These are phyloP conservation scores for Cyberlindnera petersonii DNA, from an alignment of 805 yeast species.

Conservation along the genomic window DNA sequence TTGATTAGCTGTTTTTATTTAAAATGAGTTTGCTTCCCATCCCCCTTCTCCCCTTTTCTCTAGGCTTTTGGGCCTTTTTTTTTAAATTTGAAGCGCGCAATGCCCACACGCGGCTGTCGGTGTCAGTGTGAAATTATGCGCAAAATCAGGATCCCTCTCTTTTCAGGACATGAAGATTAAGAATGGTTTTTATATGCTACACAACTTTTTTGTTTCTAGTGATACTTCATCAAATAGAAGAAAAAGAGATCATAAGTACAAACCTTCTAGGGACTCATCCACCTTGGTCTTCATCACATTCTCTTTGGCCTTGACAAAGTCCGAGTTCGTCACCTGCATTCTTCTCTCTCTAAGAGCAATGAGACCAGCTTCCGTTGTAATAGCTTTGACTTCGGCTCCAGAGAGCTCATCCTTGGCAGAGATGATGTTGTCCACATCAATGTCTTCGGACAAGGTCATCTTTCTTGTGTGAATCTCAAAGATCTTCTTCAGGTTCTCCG, in stretches of 20 bases:
- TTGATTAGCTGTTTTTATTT: too few species aligned
- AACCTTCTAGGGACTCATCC: conserved; percentile 92
- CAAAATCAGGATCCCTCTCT: too few species aligned
- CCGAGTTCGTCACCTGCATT: conserved; percentile 95
- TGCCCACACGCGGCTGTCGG: too few species aligned
- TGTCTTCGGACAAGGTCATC: conserved; percentile 87
- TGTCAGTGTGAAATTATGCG: too few species aligned
- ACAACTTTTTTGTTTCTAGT: too few species aligned
- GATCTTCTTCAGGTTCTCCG: conserved; percentile 88
- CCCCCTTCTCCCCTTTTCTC: too few species aligned
- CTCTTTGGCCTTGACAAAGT: conserved; percentile 90
- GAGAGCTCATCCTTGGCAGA: conserved; percentile 89
- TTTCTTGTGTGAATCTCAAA: conserved; percentile 87
- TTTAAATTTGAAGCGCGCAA: too few species aligned
- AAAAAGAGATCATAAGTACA: conserved; percentile 53
- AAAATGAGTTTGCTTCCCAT: too few species aligned
- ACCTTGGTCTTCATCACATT: conserved; percentile 94
- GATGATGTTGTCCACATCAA: conserved; percentile 83
- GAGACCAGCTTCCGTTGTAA: conserved; percentile 96
- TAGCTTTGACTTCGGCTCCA: conserved; percentile 97
- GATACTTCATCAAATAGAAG: too few species aligned
- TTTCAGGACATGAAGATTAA: too few species aligned
- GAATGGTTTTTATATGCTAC: too few species aligned
- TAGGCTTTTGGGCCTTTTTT: too few species aligned
- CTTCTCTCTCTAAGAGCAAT: conserved; percentile 94